phyloP scores from a whole-genome alignment of 2,329 filamentous ascomycete species.

The Ceratocystis colombiana region DNA sequence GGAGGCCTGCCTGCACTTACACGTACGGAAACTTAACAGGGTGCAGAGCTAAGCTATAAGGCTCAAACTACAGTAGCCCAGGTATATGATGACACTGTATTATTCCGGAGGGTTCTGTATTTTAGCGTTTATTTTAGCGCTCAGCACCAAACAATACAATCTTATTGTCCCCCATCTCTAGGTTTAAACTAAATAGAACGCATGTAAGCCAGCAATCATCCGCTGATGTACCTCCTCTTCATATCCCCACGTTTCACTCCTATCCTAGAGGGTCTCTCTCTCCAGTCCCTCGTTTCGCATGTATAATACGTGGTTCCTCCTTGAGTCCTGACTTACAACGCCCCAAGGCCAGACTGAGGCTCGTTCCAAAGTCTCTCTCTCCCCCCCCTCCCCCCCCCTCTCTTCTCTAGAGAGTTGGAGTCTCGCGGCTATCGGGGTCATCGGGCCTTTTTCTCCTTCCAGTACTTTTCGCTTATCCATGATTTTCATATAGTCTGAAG shows the following conservation, averaged over 20 bases:
- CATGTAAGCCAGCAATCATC: not conserved
- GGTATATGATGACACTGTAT: not conserved
- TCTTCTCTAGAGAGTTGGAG: not conserved
- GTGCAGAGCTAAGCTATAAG: not conserved
- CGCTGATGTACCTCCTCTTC: not conserved
- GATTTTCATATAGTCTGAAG: not conserved
- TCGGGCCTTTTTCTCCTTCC: not conserved
- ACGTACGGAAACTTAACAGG: not conserved
- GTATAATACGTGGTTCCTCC: not conserved
- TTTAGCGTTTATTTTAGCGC: not conserved
- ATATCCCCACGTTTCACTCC: not conserved
- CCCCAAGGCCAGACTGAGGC: not conserved
- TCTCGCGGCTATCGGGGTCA: not conserved
- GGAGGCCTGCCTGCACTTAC: not conserved
- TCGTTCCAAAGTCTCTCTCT: not conserved
- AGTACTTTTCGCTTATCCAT: not conserved
- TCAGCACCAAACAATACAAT: not conserved
- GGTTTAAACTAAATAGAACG: no score
- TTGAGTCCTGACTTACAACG: not conserved
- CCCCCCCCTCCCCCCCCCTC: not conserved
- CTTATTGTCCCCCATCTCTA: no score
- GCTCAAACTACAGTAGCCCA: not conserved
- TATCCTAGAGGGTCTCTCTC: not conserved
- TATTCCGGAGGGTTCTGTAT: not conserved
- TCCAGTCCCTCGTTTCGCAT: not conserved